Conservation (phyloP, 257 asterid genomes). For the Solanum corneliomulleri region DNA sequence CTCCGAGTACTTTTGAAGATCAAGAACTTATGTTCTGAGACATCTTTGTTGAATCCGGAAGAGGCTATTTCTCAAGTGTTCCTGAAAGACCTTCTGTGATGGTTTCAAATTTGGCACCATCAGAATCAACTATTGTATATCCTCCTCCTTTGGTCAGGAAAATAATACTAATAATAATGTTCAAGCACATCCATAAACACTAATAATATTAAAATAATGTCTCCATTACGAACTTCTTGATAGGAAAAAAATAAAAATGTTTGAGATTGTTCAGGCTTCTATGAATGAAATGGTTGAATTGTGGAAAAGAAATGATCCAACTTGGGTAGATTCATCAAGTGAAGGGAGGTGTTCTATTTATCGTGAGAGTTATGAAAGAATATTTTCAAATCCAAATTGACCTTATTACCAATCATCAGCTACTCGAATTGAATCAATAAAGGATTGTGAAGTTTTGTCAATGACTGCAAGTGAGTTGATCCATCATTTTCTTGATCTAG, state of each 20-base stretch:
- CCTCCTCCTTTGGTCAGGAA: neutral
- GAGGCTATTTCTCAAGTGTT: slow-evolving; percentile 23
- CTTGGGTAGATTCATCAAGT: slow-evolving; percentile 33
- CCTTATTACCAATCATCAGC: slow-evolving; percentile 9
- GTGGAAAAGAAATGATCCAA: slow-evolving; percentile 37
- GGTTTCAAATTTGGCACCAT: neutral
- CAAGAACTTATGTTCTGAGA: too few species aligned
- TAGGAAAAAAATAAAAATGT: slow-evolving; percentile 16
- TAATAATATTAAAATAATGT: neutral
- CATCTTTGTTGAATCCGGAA: too few species aligned
- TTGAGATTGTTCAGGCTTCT: slow-evolving; percentile 33
- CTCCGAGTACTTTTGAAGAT: too few species aligned
- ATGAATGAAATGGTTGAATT: neutral
- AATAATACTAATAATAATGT: neutral
- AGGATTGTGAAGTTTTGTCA: slow-evolving; percentile 38
- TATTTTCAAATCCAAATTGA: slow-evolving; percentile 23
- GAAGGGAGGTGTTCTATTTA: slow-evolving; percentile 39
- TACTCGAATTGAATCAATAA: slow-evolving; percentile 58
- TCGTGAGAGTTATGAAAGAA: slow-evolving; percentile 36
- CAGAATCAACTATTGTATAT: neutral
- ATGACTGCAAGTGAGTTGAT: slow-evolving; percentile 34
- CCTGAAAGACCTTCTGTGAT: slow-evolving; percentile 10
- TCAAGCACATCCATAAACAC: neutral
- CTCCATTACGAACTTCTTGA: slow-evolving; percentile 5
- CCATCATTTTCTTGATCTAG: slow-evolving; percentile 49